Conservation (phyloP, 2,329 filamentous ascomycete genomes). For the Neonectria neomacrospora region DNA sequence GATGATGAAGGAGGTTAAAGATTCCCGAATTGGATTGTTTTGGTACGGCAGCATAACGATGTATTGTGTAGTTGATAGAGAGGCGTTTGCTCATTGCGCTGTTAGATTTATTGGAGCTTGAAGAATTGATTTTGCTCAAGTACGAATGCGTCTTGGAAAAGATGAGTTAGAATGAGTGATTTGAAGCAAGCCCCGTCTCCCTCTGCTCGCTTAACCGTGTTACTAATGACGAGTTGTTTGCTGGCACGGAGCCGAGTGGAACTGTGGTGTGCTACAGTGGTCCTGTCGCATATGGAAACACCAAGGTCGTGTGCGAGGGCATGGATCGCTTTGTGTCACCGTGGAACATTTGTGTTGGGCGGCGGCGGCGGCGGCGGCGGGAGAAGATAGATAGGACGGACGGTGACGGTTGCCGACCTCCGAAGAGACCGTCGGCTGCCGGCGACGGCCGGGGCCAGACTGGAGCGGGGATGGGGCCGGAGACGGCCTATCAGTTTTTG, state of each 20-base stretch:
- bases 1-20: constrained; percentile 41
- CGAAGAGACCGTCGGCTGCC: constrained; percentile 36
- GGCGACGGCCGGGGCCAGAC: constrained; percentile 40
- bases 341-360: not conserved
- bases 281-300: not conserved
- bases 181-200: too few relatives aligned
- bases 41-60: constrained; percentile 42
- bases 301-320: not conserved
- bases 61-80: constrained; percentile 41
- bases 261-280: not conserved
- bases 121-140: constrained; percentile 21
- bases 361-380: constrained; percentile 12
- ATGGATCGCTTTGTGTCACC: not conserved
- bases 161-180: not conserved
- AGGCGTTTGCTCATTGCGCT: constrained; percentile 39
- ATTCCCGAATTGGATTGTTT: constrained; percentile 36
- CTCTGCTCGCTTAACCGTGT: not conserved
- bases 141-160: too few relatives aligned
- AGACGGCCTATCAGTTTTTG: constrained; percentile 39
- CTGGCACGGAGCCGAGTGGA: not conserved
- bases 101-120: constrained; percentile 37
- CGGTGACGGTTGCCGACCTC: not conserved
- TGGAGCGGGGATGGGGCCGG: constrained; percentile 32
- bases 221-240: not conserved
- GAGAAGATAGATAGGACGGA: not conserved